phyloP scores from a whole-genome alignment of 2,329 filamentous ascomycete genomes.

The Periconia macrospinosa region DNA sequence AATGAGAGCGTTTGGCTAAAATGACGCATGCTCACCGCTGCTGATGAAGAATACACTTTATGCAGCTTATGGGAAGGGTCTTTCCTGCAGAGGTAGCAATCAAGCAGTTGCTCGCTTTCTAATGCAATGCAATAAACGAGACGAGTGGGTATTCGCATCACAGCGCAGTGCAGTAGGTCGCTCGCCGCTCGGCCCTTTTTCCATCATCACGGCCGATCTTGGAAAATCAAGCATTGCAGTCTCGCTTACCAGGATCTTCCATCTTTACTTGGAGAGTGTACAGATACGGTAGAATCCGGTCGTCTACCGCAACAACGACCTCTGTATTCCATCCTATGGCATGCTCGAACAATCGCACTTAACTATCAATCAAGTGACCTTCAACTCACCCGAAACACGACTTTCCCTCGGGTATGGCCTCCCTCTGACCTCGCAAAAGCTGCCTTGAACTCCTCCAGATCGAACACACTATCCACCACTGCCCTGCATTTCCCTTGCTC shows the following conservation, averaged over 20 bases:
- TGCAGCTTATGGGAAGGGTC: background rate
- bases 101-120: background rate
- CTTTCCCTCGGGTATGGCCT: slow-evolving; percentile 40
- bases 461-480: slow-evolving; percentile 47
- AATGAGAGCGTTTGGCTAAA: background rate
- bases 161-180: background rate
- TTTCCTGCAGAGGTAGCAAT: background rate
- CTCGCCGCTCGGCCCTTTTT: background rate
- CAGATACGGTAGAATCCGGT: background rate
- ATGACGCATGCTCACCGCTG: background rate
- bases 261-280: too few species aligned
- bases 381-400: slow-evolving; percentile 15
- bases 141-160: too few species aligned
- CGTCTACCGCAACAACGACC: background rate
- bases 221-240: background rate
- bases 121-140: background rate
- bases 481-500: slow-evolving; percentile 41
- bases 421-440: slow-evolving; percentile 45
- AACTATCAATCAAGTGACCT: background rate
- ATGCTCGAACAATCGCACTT: background rate
- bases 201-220: background rate
- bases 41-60: background rate
- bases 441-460: slow-evolving; percentile 43
- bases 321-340: background rate
- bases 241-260: background rate